These are phyloP conservation scores for Penicillium freii DNA, from an alignment of 2,329 filamentous ascomycete species.

Conservation along the genomic window DNA sequence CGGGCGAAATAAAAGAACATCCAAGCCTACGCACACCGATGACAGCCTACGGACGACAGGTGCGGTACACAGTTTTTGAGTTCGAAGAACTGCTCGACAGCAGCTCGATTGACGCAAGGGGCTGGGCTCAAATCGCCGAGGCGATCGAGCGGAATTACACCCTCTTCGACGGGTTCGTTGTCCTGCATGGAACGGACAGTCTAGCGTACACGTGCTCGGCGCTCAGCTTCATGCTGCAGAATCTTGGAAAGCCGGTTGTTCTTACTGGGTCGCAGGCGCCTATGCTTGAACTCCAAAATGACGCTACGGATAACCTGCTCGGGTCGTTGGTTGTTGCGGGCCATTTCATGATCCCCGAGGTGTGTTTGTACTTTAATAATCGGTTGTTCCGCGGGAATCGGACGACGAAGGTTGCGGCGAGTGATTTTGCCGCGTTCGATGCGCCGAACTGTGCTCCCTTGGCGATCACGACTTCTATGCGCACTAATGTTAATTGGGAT, in stretches of 20 bases:
- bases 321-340: slow-evolving; percentile 86
- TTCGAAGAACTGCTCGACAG: slow-evolving; percentile 84
- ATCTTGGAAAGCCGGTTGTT: slow-evolving; percentile 86
- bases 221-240: slow-evolving; percentile 87
- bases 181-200: slow-evolving; percentile 88
- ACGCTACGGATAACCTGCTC: slow-evolving; percentile 86
- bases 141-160: slow-evolving; percentile 83
- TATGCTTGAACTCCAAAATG: slow-evolving; percentile 86
- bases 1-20: slow-evolving; percentile 52
- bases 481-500: slow-evolving; percentile 78
- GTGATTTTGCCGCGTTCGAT: slow-evolving; percentile 81
- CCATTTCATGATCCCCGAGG: slow-evolving; percentile 89
- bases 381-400: slow-evolving; percentile 85
- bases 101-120: slow-evolving; percentile 80
- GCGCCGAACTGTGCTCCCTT: slow-evolving; percentile 83
- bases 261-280: slow-evolving; percentile 80
- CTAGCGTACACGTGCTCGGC: slow-evolving; percentile 86
- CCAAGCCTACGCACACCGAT: slow-evolving; percentile 74
- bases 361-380: slow-evolving; percentile 92
- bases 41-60: slow-evolving; percentile 74
- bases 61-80: slow-evolving; percentile 81
- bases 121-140: slow-evolving; percentile 80
- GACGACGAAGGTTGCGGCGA: slow-evolving; percentile 82
- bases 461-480: slow-evolving; percentile 75
- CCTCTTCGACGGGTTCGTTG: slow-evolving; percentile 84